A percentile compares a stretch with the other conserved stretches of the same genome.
These are phyloP conservation scores for Theobroma cacao DNA, from an alignment of 345 rosid species.

Conservation along the genomic window DNA sequence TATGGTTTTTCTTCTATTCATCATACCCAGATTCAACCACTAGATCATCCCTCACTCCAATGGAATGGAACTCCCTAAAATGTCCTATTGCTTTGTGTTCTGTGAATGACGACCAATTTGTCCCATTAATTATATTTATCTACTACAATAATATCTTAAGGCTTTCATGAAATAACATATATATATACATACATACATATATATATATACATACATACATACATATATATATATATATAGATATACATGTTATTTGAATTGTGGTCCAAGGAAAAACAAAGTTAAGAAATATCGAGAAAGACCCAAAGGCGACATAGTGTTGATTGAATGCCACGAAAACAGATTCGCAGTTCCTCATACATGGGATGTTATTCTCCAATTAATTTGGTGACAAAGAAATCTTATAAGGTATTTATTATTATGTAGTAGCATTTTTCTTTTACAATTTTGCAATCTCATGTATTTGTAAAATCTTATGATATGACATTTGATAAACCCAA, in stretches of 20 bases:
- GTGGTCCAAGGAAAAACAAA: background rate
- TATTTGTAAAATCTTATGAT: too few relatives aligned
- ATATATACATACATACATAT: too few relatives aligned
- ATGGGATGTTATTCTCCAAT: background rate
- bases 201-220: too few relatives aligned
- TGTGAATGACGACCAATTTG: too few relatives aligned
- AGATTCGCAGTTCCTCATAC: background rate
- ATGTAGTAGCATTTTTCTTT: background rate
- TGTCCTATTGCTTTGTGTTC: too few relatives aligned
- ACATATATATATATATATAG: too few relatives aligned
- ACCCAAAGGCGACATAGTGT: background rate
- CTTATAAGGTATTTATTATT: background rate
- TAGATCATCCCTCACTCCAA: too few relatives aligned
- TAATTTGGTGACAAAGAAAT: background rate
- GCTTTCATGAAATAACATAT: too few relatives aligned
- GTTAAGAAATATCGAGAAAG: background rate
- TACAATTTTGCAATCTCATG: background rate
- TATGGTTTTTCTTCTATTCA: background rate
- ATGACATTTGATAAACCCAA: too few relatives aligned
- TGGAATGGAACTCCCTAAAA: too few relatives aligned
- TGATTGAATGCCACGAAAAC: background rate
- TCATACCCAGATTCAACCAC: background rate
- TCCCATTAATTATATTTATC: too few relatives aligned
- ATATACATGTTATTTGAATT: background rate
- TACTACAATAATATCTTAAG: too few relatives aligned